Conservation (phyloP, 2,329 filamentous ascomycete species). For the Sclerotinia spermophila region DNA sequence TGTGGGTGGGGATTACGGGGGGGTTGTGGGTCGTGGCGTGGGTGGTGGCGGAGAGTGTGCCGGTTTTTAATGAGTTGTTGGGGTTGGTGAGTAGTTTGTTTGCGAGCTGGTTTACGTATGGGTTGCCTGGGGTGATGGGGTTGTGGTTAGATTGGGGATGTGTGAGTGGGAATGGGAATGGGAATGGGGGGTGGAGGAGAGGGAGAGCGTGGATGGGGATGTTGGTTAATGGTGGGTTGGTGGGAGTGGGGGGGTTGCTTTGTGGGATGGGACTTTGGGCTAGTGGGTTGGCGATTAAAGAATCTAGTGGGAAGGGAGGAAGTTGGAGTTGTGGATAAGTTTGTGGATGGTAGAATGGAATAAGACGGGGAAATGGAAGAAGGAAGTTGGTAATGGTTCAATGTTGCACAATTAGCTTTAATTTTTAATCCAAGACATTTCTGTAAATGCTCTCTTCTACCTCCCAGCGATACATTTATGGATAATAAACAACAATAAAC, state of each 20-base stretch:
- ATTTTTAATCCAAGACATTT: background rate
- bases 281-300: constrained; percentile 8
- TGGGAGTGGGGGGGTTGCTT: constrained; percentile 18
- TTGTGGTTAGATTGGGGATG: constrained; percentile 45
- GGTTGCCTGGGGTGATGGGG: constrained; percentile 47
- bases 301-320: background rate
- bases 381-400: background rate
- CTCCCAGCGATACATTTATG: no score
- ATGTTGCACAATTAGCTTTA: background rate
- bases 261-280: constrained; percentile 23
- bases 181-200: constrained; percentile 21
- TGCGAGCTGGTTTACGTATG: constrained; percentile 57
- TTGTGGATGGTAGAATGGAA: background rate
- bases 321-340: background rate
- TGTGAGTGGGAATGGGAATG: constrained; percentile 38
- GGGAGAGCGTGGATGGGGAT: background rate
- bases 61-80: constrained; percentile 63
- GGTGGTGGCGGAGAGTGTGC: constrained; percentile 65
- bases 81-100: constrained; percentile 54
- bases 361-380: no score
- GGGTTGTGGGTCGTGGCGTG: constrained; percentile 58
- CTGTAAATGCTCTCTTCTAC: no score
- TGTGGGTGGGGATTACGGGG: constrained; percentile 56
- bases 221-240: constrained; percentile 15
- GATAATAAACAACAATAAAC: no score